Conservation (phyloP, 1,139 yeast species). For the Blastobotrys petasosporus region DNA sequence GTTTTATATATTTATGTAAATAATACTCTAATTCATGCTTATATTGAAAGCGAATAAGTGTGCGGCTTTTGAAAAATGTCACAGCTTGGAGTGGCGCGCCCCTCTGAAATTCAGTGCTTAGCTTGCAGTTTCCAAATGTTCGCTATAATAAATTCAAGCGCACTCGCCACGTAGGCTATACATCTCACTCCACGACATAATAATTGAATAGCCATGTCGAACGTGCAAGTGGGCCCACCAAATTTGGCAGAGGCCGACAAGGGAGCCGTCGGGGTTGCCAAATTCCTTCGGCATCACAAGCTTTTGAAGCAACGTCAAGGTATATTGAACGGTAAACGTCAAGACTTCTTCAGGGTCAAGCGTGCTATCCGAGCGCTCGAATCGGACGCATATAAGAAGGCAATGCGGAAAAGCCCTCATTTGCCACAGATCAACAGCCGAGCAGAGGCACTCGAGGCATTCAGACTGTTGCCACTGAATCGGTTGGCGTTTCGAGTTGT, state of each 20-base stretch:
- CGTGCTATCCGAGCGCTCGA: slow-evolving; percentile 73
- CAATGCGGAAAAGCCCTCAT: slow-evolving; percentile 49
- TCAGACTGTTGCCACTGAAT: slow-evolving; percentile 63
- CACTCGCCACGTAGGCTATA: too few species aligned
- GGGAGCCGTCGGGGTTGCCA: slow-evolving; percentile 58
- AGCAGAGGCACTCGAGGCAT: slow-evolving; percentile 55
- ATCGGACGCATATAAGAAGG: slow-evolving; percentile 61
- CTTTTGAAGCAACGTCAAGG: slow-evolving; percentile 77
- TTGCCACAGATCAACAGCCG: slow-evolving; percentile 52
- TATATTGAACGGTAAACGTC: slow-evolving; percentile 57
- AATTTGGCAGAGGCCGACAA: slow-evolving; percentile 34
- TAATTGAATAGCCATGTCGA: slow-evolving; percentile 10
- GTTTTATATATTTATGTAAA: too few species aligned
- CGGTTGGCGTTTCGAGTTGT: slow-evolving; percentile 64
- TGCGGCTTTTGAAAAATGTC: too few species aligned
- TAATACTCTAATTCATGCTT: too few species aligned
- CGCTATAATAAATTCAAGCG: too few species aligned
- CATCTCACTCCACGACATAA: too few species aligned
- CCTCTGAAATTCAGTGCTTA: too few species aligned
- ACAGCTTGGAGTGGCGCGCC: too few species aligned
- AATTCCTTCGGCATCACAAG: slow-evolving; percentile 58
- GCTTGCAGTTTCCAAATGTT: too few species aligned
- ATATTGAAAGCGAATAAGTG: too few species aligned
- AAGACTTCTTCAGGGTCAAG: slow-evolving; percentile 78
- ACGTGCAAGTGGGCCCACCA: slow-evolving; percentile 33